Percentiles rank a stretch among this genome's conserved stretches.
Evolutionary conservation across 306 rosid genomes (phyloP).

Genomic region (Medicago ruthenica): DNA sequence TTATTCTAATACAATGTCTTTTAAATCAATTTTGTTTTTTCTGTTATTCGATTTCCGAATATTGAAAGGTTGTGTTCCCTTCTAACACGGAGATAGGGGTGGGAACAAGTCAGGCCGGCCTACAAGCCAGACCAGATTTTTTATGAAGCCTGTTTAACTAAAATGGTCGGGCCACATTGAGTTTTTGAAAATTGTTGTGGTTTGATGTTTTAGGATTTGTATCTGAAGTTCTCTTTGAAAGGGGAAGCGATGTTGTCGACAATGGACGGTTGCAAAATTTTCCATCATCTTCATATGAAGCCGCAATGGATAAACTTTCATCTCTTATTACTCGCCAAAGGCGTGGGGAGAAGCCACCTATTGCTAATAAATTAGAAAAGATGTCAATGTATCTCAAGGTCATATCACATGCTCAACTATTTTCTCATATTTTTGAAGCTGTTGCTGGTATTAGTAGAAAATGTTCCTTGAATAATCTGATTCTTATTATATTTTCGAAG

Average conservation of each 20-base stretch:
- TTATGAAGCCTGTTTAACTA: no score
- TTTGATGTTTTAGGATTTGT: conserved; percentile 52
- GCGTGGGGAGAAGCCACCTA: conserved; percentile 58
- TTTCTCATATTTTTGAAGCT: conserved; percentile 9
- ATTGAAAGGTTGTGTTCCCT: no score
- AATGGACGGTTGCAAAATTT: conserved; percentile 44
- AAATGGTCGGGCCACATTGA: not conserved
- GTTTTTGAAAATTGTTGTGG: conserved; percentile 37
- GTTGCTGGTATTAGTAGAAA: not conserved
- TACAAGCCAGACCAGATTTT: no score
- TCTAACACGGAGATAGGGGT: no score
- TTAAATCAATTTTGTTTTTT: no score
- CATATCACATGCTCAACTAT: not conserved
- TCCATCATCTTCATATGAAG: conserved; percentile 55
- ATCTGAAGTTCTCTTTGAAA: conserved; percentile 43
- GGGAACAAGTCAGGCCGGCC: no score
- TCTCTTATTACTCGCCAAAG: conserved; percentile 68
- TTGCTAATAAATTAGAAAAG: conserved; percentile 52
- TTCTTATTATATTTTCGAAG: conserved; percentile 27
- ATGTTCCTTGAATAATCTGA: conserved; percentile 14
- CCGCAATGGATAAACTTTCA: conserved; percentile 77
- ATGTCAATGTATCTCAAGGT: conserved; percentile 76
- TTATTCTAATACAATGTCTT: not conserved
- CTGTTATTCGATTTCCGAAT: no score
- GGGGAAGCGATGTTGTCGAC: conserved; percentile 41